Base-by-base conservation (phyloP, 2,329 filamentous ascomycete genomes). In the Aspergillus sp. region DNA sequence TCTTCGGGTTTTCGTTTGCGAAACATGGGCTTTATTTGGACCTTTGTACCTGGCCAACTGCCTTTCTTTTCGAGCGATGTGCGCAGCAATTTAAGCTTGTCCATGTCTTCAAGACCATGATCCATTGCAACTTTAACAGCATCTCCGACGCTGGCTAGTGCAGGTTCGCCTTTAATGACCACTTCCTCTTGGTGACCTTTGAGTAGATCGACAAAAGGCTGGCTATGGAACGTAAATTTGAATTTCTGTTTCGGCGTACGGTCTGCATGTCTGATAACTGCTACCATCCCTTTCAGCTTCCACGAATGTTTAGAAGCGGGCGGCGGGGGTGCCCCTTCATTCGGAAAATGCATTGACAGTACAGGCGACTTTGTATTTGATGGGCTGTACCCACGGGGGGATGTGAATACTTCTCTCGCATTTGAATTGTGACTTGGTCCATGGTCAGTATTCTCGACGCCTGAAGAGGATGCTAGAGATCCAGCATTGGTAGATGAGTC, bases 11-110 rank as follows among this genome's bases (percentile, higher is more conserved):
- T 88, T 59, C 89, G 84, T 71, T 91, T 95, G 40, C 90, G 83
- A 67, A 98, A 98, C 90, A 98, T 95, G 7, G 93, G 93, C 67
- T 98, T 98, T 64, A 98, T 97, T 67, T 98, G 93, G 2, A 98
- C 90, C 66, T 98, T 98, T 1, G 93, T 98, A 0, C 93, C 93
- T 4, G 90, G 85, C 86, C 91, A 96, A 13, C 83, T 83, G 2
- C 90, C 90, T 66, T 98, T 98, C 69, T 93, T 94, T 34, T 88
- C 83, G 6, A 98, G 72, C 5, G 94, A 91, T 50, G 91, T 91
- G 46, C 86, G 85, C 39, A 98, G 76, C 34, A 88, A 76, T 51
- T 82, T 84, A n/a, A 98, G 81, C 68, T 98, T 98, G 40, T 80
- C 82, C 39, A 77, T 77, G 59, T 98, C 94, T 65, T 98, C 93